phyloP scores from a whole-genome alignment of 208 protist genomes.

The Trypanosoma lewisi region DNA sequence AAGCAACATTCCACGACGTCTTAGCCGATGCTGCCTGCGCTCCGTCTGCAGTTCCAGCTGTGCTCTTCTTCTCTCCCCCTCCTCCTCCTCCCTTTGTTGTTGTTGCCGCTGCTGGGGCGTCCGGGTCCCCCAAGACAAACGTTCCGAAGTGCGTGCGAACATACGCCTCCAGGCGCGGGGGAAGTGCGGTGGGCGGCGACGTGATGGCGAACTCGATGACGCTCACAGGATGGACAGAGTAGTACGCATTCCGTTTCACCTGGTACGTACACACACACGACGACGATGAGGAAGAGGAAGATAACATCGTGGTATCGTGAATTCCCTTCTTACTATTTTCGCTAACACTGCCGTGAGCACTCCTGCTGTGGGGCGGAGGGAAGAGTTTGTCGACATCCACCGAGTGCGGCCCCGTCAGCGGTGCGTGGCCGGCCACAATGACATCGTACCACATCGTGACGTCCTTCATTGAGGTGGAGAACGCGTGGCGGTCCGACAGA shows the following conservation, averaged over 20 bases:
- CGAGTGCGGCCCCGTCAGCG: slow-evolving; percentile 25
- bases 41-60: neutral
- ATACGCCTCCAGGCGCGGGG: slow-evolving; percentile 58
- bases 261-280: slow-evolving; percentile 38
- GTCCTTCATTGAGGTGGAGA: slow-evolving; percentile 40
- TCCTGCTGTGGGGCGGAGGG: neutral
- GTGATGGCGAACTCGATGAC: slow-evolving; percentile 64
- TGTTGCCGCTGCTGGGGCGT: slow-evolving; percentile 20
- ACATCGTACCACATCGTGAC: slow-evolving; percentile 78
- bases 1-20: slow-evolving; percentile 12
- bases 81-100: slow-evolving; percentile 1
- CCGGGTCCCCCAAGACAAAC: slow-evolving; percentile 75
- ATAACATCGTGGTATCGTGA: neutral
- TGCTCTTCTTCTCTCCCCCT: slow-evolving; percentile 1
- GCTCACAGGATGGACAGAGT: slow-evolving; percentile 75
- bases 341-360: neutral
- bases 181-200: slow-evolving; percentile 48
- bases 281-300: neutral
- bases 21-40: slow-evolving; percentile 1
- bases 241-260: slow-evolving; percentile 75
- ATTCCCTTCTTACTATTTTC: neutral
- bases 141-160: slow-evolving; percentile 47
- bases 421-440: slow-evolving; percentile 68
- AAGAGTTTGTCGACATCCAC: slow-evolving; percentile 8
- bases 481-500: slow-evolving; percentile 40